Evolutionary conservation across 2,329 filamentous ascomycete species (phyloP).

Genomic region (Alternaria dauci): DNA sequence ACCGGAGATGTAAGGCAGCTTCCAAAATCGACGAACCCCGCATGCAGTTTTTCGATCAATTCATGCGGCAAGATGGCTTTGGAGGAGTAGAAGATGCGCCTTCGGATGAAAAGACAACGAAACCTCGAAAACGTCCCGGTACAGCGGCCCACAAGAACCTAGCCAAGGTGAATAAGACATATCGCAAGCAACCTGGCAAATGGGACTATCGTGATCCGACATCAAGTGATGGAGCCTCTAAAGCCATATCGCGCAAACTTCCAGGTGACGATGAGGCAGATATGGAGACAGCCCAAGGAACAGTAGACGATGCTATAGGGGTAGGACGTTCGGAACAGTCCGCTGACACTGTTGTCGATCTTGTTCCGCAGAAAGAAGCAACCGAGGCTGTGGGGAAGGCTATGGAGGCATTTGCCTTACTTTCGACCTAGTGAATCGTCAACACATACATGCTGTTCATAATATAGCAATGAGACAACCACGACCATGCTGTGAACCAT

Average conservation of each 20-base stretch:
- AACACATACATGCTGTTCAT: not conserved
- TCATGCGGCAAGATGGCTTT: slow-evolving; percentile 18
- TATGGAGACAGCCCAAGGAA: not conserved
- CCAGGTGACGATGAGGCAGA: not conserved
- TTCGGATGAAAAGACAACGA: slow-evolving; percentile 1
- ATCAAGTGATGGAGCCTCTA: not conserved
- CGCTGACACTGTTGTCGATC: slow-evolving; percentile 6
- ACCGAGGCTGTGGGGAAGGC: slow-evolving; percentile 17
- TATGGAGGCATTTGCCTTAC: slow-evolving; percentile 12
- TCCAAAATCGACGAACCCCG: slow-evolving; percentile 16
- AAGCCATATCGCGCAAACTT: not conserved
- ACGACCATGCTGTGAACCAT: not conserved
- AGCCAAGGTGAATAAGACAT: not conserved
- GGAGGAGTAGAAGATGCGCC: slow-evolving; percentile 9
- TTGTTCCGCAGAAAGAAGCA: slow-evolving; percentile 12
- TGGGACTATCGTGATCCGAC: slow-evolving; percentile 9
- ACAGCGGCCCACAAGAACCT: slow-evolving; percentile 1
- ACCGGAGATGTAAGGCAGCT: slow-evolving; percentile 11
- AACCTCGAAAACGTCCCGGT: slow-evolving; percentile 13
- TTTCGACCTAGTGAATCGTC: not conserved
- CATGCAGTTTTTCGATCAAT: slow-evolving; percentile 18
- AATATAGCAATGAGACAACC: not conserved
- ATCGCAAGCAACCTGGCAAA: not conserved
- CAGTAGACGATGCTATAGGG: not conserved
- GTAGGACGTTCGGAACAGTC: slow-evolving; percentile 4